Evolutionary conservation across 2,329 filamentous ascomycete genomes (phyloP).

Genomic region (Alternaria brassicae): DNA sequence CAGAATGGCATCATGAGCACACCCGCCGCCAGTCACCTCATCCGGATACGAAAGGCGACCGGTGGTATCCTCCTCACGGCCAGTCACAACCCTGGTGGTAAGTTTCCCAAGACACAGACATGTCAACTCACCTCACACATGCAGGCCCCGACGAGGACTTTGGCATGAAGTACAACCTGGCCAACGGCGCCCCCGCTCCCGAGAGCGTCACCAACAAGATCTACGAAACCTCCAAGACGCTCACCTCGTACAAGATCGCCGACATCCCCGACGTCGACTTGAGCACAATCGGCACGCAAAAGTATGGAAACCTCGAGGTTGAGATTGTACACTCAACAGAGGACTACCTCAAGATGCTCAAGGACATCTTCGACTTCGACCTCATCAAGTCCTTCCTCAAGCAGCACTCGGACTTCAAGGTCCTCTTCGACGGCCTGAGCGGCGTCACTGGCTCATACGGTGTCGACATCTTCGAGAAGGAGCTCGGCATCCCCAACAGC

Average conservation of each 20-base stretch:
- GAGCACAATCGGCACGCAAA: slow-evolving; percentile 79
- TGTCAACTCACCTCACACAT: neutral
- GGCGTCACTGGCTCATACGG: slow-evolving; percentile 97
- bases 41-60: slow-evolving; percentile 91
- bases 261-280: slow-evolving; percentile 89
- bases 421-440: slow-evolving; percentile 92
- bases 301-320: slow-evolving; percentile 86
- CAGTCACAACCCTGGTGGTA: slow-evolving; percentile 97
- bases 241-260: slow-evolving; percentile 91
- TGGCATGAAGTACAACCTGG: slow-evolving; percentile 99
- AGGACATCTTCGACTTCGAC: slow-evolving; percentile 98
- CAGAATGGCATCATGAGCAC: slow-evolving; percentile 97
- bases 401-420: slow-evolving; percentile 88
- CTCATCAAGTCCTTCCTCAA: slow-evolving; percentile 94
- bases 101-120: slow-evolving; percentile 46
- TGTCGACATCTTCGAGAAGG: slow-evolving; percentile 90
- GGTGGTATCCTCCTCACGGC: slow-evolving; percentile 96
- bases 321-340: slow-evolving; percentile 92
- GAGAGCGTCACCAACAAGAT: slow-evolving; percentile 99
- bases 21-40: slow-evolving; percentile 93
- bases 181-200: slow-evolving; percentile 93
- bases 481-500: slow-evolving; percentile 81
- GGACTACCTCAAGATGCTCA: slow-evolving; percentile 94
- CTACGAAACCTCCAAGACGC: slow-evolving; percentile 85
- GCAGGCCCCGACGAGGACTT: slow-evolving; percentile 92